phyloP scores from a whole-genome alignment of 176 grass and related monocot species.

The Pontederia crassipes region DNA sequence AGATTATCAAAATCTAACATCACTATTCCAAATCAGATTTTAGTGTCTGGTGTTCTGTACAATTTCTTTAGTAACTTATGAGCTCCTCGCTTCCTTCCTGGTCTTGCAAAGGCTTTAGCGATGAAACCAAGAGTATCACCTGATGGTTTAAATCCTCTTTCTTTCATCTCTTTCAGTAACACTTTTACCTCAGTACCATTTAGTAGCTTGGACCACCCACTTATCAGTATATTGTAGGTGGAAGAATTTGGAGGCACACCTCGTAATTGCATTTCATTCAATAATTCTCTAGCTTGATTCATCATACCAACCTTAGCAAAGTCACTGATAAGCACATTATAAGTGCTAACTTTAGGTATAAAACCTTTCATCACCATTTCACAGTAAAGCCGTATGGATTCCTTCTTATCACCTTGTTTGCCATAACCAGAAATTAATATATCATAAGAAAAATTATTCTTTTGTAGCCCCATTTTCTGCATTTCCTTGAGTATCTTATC shows the following conservation, averaged over 20 bases:
- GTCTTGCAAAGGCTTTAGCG: conserved; percentile 66
- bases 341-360: conserved; percentile 88
- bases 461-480: conserved; percentile 35
- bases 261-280: conserved; percentile 70
- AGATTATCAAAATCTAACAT: too few relatives aligned
- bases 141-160: conserved; percentile 50
- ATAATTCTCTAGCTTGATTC: conserved; percentile 75
- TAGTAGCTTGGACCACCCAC: conserved; percentile 74
- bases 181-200: conserved; percentile 58
- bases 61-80: conserved; percentile 46
- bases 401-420: conserved; percentile 61
- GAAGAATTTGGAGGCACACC: conserved; percentile 47
- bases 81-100: conserved; percentile 41
- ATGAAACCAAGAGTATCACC: conserved; percentile 57
- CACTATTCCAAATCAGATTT: not conserved
- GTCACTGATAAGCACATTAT: conserved; percentile 67
- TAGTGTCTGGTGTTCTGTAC: conserved; percentile 33
- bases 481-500: conserved; percentile 60
- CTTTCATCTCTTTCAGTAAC: conserved; percentile 81
- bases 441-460: conserved; percentile 74
- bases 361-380: conserved; percentile 80
- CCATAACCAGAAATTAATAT: conserved; percentile 69
- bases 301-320: conserved; percentile 80
- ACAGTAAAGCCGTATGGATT: conserved; percentile 68
- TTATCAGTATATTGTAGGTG: conserved; percentile 78